Evolutionary conservation across 2,329 filamentous ascomycete species (phyloP).

Genomic region (Paraphoma sp.): DNA sequence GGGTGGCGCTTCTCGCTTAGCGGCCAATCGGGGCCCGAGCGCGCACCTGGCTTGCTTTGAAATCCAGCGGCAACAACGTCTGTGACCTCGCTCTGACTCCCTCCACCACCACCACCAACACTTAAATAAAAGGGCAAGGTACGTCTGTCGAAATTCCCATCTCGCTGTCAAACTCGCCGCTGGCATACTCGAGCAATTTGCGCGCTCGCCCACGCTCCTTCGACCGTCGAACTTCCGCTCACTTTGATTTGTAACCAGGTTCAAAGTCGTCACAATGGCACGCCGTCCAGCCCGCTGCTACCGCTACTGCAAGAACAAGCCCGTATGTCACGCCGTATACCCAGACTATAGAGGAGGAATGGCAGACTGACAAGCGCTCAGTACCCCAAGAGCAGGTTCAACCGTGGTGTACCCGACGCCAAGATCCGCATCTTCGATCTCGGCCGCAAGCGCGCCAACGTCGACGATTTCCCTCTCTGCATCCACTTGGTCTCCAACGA

Average conservation of each 20-base stretch:
- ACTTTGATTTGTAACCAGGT: conserved; percentile 56
- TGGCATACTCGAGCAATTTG: conserved; percentile 3
- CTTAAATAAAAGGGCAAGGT: conserved; percentile 42
- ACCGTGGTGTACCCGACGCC: conserved; percentile 91
- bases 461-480: conserved; percentile 98
- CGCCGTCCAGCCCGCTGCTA: conserved; percentile 99
- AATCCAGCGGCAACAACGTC: conserved; percentile 19
- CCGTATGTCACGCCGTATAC: conserved; percentile 54
- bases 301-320: conserved; percentile 99
- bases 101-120: conserved; percentile 30
- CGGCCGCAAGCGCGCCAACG: conserved; percentile 96
- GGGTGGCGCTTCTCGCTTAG: conserved; percentile 19
- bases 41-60: conserved; percentile 13
- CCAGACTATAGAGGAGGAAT: conserved; percentile 22
- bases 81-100: conserved; percentile 21
- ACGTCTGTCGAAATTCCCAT: conserved; percentile 15
- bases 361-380: conserved; percentile 62
- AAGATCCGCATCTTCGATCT: conserved; percentile 98
- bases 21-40: conserved; percentile 10
- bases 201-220: conserved; percentile 4
- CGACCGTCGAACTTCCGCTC: conserved; percentile 39
- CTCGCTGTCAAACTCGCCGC: conserved; percentile 1
- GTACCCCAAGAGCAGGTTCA: conserved; percentile 99
- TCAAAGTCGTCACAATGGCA: conserved; percentile 83
- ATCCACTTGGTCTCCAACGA: conserved; percentile 99